Base-by-base conservation (phyloP, 2,329 filamentous ascomycete genomes). In the Cladophialophora psammophila region DNA sequence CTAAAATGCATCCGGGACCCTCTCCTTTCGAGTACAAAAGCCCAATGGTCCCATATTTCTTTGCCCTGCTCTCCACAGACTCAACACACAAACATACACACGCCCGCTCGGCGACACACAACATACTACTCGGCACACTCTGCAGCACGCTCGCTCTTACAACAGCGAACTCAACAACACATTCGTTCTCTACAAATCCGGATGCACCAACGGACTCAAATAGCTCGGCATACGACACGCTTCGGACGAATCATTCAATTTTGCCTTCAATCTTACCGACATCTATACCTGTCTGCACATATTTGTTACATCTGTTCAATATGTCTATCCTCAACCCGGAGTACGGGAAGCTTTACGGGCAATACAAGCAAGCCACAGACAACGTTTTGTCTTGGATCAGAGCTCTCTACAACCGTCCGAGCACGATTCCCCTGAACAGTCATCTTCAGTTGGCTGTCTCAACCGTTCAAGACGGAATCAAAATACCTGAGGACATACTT, bases 271-370 rank as follows among this genome's bases (percentile, higher is more conserved):
- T 40, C 31, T 56, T 42, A 26, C 15, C 55, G 38, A n/a, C 15
- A 53, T 32, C 26, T 9, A 48, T 58, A 53, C 36, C n/a, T 62
- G 6, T 36, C 50, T 12, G 13, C 32, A 5, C 35, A 59, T 42
- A 54, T n/a, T 53, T 20, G 31, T 12, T 34, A 38, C n/a, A 10
- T 45, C 15, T 48, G 31, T 42, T 20, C 36, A 54, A 45, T n/a
- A 64, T 64, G 61, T 61, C 35, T 34, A 79, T 79, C 66, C 80
- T 78, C 63, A 79, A 78, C 71, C 80, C 80, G n/a, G 78, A 80
- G 48, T 80, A 76, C 2, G 76, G 76, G 48, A 78, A 71, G 68
- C 75, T 79, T 68, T 79, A 79, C 40, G 76, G 74, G 20, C 75
- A 76, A 56, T 80, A 79, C 78, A 78, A 80, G 45, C 78, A 78